These are phyloP conservation scores for Malus hybrid DNA, from an alignment of 331 rosid species.

Conservation along the genomic window DNA sequence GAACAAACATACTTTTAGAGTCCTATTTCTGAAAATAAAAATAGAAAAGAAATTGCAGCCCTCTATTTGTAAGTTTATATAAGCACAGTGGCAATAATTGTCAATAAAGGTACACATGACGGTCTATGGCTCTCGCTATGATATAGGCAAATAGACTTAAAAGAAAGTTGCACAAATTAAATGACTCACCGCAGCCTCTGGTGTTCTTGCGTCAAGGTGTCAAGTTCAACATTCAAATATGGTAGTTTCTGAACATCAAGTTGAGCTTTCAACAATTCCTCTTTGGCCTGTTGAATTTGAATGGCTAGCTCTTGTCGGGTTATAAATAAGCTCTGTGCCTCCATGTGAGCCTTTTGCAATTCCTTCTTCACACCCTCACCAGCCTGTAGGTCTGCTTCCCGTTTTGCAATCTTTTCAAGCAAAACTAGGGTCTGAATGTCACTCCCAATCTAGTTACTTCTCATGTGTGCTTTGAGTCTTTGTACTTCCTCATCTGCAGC, in stretches of 20 bases:
- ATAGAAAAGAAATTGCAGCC: background rate
- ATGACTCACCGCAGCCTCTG: conserved; percentile 59
- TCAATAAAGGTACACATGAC: background rate
- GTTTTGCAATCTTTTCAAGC: conserved; percentile 60
- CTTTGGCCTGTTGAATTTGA: conserved; percentile 41
- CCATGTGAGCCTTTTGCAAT: conserved; percentile 52
- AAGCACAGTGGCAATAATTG: background rate
- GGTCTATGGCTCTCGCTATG: background rate
- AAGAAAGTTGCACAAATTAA: conserved; percentile 8
- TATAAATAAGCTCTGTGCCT: conserved; percentile 55
- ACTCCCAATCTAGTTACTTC: conserved; percentile 70
- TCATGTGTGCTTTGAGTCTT: conserved; percentile 57
- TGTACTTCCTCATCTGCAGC: conserved; percentile 54
- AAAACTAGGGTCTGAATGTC: conserved; percentile 73
- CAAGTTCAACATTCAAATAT: conserved; percentile 58
- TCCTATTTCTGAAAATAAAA: background rate
- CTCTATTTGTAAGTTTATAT: background rate
- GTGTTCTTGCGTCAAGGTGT: conserved; percentile 56
- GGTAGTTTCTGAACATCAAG: conserved; percentile 43
- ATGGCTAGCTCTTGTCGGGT: conserved; percentile 50
- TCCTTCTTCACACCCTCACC: conserved; percentile 67
- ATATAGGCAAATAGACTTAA: conserved; percentile 3
- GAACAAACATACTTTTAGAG: background rate
- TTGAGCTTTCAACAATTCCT: conserved; percentile 47
- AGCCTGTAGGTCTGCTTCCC: conserved; percentile 51